Evolutionary conservation across 345 rosid genomes (phyloP).

Genomic region (Ceriops tagal): DNA sequence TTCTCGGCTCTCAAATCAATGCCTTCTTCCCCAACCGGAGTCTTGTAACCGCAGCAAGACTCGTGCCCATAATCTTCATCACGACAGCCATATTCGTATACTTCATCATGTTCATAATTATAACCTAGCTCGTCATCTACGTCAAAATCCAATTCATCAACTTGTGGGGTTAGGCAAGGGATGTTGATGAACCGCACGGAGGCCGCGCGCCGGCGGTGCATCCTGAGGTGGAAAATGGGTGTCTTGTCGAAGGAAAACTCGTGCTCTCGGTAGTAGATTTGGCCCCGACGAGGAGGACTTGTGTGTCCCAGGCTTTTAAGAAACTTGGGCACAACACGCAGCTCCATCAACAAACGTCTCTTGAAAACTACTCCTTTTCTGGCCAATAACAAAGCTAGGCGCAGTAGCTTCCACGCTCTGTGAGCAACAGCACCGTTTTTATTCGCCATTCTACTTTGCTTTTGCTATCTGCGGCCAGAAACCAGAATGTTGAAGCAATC

Average conservation of each 20-base stretch:
- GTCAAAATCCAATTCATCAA: conserved; percentile 50
- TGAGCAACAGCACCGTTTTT: conserved; percentile 23
- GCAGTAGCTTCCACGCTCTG: conserved; percentile 54
- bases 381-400: conserved; percentile 57
- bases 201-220: conserved; percentile 56
- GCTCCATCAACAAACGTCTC: conserved; percentile 46
- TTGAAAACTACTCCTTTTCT: conserved; percentile 68
- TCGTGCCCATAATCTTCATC: conserved; percentile 4
- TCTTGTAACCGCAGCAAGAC: conserved; percentile 13
- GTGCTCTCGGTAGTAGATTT: conserved; percentile 45
- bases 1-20: conserved; percentile 80
- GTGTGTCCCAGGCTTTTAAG: conserved; percentile 38
- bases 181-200: conserved; percentile 53
- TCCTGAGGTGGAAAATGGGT: conserved; percentile 64
- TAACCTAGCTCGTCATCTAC: conserved; percentile 10
- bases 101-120: conserved; percentile 18
- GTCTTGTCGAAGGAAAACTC: conserved; percentile 86
- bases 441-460: conserved; percentile 23
- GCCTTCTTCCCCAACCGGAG: conserved; percentile 46
- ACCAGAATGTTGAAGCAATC: too few species aligned
- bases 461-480: too few species aligned
- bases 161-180: conserved; percentile 63
- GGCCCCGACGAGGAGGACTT: conserved; percentile 24
- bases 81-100: conserved; percentile 6
- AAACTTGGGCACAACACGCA: conserved; percentile 53